Evolutionary conservation across 768 basidiomycete species (phyloP).

Genomic region (Pulveroboletus ravenelii): DNA sequence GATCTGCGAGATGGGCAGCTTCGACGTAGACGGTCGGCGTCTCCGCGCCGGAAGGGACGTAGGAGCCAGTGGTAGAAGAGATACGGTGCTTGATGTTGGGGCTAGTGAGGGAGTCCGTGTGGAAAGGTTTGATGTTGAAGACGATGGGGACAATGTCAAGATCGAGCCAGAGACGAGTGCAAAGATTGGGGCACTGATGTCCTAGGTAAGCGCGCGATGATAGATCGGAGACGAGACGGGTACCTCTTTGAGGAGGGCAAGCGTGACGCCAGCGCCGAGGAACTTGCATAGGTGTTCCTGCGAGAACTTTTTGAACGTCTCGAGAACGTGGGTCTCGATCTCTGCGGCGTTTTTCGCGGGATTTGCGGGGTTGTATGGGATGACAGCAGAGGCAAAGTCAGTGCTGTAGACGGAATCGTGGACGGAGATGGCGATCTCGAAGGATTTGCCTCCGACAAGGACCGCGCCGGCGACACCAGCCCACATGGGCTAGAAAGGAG

Average conservation of each 20-base stretch:
- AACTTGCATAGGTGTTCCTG: constrained; percentile 81
- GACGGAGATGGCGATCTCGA: constrained; percentile 72
- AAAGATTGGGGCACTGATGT: constrained; percentile 67
- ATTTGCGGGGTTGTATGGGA: constrained; percentile 49
- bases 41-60: constrained; percentile 70
- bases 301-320: constrained; percentile 67
- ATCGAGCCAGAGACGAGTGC: constrained; percentile 79
- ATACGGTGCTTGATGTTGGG: constrained; percentile 81
- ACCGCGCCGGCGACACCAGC: constrained; percentile 68
- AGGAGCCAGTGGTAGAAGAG: constrained; percentile 74
- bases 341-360: constrained; percentile 52
- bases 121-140: constrained; percentile 81
- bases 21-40: constrained; percentile 71
- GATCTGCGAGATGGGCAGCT: constrained; percentile 43
- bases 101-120: constrained; percentile 72
- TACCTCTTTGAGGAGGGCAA: constrained; percentile 67
- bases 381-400: constrained; percentile 58
- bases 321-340: constrained; percentile 61
- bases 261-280: constrained; percentile 75
- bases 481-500: constrained; percentile 72
- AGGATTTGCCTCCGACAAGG: constrained; percentile 53
- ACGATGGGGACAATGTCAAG: constrained; percentile 81
- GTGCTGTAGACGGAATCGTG: constrained; percentile 85
- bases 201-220: constrained; percentile 15
- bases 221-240: constrained; percentile 10